phyloP scores from a whole-genome alignment of 179 eudicot species.

The Nepenthes alata region DNA sequence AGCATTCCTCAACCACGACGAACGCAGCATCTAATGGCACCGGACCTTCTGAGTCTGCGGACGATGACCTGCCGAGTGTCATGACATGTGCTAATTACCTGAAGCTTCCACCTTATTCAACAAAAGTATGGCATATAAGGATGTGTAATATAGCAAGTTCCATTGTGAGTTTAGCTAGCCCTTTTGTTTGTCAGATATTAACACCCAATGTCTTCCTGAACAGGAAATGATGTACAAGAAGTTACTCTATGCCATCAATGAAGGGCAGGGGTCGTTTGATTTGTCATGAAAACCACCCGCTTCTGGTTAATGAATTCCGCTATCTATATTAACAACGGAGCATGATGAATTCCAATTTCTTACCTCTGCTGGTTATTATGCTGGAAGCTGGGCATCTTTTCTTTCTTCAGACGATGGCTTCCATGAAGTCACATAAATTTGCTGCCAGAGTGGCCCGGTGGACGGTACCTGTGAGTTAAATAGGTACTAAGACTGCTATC shows the following conservation, averaged over 20 bases:
- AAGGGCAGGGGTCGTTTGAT: constrained; percentile 97
- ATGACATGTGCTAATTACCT: constrained; percentile 99
- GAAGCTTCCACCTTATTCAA: constrained; percentile 96
- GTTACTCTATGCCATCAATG: constrained; percentile 76
- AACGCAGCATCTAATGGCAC: constrained; percentile 42
- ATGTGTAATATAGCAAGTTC: too few relatives aligned
- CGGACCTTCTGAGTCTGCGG: constrained; percentile 65
- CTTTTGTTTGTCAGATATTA: neutral
- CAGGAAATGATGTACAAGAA: constrained; percentile 95
- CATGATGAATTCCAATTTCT: neutral
- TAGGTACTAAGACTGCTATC: neutral
- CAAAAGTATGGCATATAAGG: constrained; percentile 41
- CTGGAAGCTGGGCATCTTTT: neutral
- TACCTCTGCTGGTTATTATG: too few relatives aligned
- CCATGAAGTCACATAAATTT: neutral
- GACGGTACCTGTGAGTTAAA: neutral
- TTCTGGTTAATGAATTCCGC: neutral
- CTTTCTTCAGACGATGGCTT: neutral
- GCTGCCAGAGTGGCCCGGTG: neutral
- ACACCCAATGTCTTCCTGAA: neutral
- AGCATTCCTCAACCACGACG: constrained; percentile 68
- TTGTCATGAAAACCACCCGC: constrained; percentile 40
- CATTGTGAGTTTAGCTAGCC: neutral
- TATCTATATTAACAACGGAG: neutral
- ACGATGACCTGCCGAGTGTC: constrained; percentile 94